phyloP scores from a whole-genome alignment of 2,329 filamentous ascomycete genomes.

The Xylaria hypoxylon region DNA sequence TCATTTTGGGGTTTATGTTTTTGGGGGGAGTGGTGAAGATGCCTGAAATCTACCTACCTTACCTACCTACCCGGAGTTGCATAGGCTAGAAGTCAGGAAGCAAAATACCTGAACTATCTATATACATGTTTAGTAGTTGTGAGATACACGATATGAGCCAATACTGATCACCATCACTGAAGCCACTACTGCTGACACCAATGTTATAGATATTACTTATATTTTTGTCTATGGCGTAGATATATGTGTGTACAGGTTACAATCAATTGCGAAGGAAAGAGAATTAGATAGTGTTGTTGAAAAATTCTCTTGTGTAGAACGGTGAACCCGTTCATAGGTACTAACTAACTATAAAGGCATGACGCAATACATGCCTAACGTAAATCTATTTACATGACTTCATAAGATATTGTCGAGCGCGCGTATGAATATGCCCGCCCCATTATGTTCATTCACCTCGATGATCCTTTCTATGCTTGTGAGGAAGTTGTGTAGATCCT shows the following conservation, averaged over 20 bases:
- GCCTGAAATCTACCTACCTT: not conserved
- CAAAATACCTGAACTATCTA: not conserved
- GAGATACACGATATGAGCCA: not conserved
- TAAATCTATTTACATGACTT: constrained; percentile 33
- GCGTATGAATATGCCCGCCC: constrained; percentile 4
- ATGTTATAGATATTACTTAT: too few relatives aligned
- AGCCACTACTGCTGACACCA: too few relatives aligned
- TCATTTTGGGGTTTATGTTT: not conserved
- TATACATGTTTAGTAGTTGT: constrained; percentile 3
- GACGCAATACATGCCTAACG: not conserved
- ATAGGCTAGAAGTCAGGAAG: too few relatives aligned
- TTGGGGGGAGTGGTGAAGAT: not conserved
- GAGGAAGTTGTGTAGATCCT: not conserved
- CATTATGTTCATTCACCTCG: not conserved
- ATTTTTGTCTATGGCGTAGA: too few relatives aligned
- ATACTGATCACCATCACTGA: not conserved
- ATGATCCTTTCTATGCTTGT: constrained; percentile 11
- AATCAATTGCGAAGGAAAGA: not conserved
- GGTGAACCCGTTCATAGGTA: not conserved
- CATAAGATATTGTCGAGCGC: constrained; percentile 19
- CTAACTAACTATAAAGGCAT: constrained; percentile 1
- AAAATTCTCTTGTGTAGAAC: not conserved
- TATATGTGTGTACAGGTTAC: too few relatives aligned
- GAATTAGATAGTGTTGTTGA: not conserved
- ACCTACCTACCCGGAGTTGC: not conserved